Evolutionary conservation across 108 stramenopile genomes (phyloP).

Genomic region (Aureococcus anophagefferens): DNA sequence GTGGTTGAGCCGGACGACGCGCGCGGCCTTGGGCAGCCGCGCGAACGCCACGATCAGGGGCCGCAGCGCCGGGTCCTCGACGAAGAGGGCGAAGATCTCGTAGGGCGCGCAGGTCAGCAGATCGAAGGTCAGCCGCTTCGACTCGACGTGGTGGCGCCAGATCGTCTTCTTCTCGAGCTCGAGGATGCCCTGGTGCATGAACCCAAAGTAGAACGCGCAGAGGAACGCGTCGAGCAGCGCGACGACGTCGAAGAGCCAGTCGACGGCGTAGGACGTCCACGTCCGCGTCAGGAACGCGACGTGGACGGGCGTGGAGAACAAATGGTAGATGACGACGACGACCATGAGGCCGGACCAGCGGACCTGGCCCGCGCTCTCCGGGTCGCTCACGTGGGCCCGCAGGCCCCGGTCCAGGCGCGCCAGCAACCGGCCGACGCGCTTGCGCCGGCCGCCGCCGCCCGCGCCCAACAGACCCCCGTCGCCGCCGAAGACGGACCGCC

Average conservation of each 20-base stretch:
- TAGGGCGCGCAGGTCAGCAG: neutral
- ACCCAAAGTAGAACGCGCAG: slow-evolving; percentile 24
- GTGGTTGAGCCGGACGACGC: slow-evolving; percentile 16
- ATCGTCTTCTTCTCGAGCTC: slow-evolving; percentile 23
- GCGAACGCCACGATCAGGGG: slow-evolving; percentile 18
- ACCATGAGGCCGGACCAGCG: slow-evolving; percentile 33
- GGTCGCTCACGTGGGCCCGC: slow-evolving; percentile 9
- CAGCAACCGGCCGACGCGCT: too few relatives aligned
- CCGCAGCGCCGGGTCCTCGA: neutral
- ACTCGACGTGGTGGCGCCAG: slow-evolving; percentile 17
- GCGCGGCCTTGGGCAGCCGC: slow-evolving; percentile 37
- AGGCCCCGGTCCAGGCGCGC: too few relatives aligned
- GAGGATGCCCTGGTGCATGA: slow-evolving; percentile 38
- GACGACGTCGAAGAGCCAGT: slow-evolving; percentile 37
- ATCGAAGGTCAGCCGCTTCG: neutral
- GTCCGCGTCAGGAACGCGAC: slow-evolving; percentile 21
- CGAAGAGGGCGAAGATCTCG: slow-evolving; percentile 5
- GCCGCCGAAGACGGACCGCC: too few relatives aligned
- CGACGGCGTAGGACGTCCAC: slow-evolving; percentile 9
- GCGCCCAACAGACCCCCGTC: too few relatives aligned
- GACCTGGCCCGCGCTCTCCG: slow-evolving; percentile 20
- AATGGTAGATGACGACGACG: slow-evolving; percentile 31
- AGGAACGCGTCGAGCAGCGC: slow-evolving; percentile 33
- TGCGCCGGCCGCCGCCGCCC: too few relatives aligned
- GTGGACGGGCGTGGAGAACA: slow-evolving; percentile 34